Evolutionary conservation across 169 alveolate genomes (phyloP), one percentile per base, ranked within the genome.

Genomic region (Eimeria maxima): DNA sequence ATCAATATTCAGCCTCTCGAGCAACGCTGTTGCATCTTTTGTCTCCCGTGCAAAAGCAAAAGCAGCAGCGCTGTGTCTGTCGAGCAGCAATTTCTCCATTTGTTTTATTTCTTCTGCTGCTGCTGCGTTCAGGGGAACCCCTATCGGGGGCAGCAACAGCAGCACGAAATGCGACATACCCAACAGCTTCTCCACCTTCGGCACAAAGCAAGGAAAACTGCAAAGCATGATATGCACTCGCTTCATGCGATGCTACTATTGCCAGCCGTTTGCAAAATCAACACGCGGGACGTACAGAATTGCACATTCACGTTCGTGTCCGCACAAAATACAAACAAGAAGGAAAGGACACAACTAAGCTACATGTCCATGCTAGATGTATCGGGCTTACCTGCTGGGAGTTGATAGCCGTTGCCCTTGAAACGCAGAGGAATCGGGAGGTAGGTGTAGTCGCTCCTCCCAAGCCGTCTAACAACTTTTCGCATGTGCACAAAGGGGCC

Each of bases 111-210:
- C 74, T 16, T 20, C 63, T 42, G 27, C 74, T 53, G 20, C 91
- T 27, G 91, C 42, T 27, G 91, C 71, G 71, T 33, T 55, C 91
- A 83, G 7, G 50, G 47, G 20, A 20, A 29, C 91, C 47, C 91
- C 91, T n/a, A n/a, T 22, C 7, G 91, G 74, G 13, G 91, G 91
- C 27, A 83, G 91, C 91, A 83, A 60, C 91, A 83, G 76, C 76
- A 83, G 91, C 91, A 83, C 55, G 63, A 83, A 83, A 38, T 83
- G 91, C 11, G 71, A 14, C 13, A 44, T 53, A 14, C 44, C 76
- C 71, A 83, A 18, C 47, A 83, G 91, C 50, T 27, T 27, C 50
- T 50, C 91, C 71, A 83, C 76, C 91, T 83, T 74, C 14, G 18
- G 50, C 6, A 44, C 84, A 38, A 2, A 33, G 38, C 38, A 33